Conservation (phyloP, 208 protist genomes). For the Angomonas ambiguus region DNA sequence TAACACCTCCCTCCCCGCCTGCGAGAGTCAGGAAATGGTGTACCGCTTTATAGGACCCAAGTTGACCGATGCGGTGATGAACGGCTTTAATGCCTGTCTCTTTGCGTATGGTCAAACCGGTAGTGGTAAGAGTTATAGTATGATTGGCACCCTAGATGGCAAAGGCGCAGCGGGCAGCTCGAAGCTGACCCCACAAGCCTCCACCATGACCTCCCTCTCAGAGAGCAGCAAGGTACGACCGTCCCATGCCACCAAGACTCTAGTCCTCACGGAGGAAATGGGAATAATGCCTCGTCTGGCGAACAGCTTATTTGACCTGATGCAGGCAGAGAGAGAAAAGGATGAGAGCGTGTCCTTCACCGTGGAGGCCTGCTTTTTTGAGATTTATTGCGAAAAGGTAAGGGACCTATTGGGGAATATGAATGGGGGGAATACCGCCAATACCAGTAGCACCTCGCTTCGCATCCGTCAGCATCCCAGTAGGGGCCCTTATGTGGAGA, state of each 20-base stretch:
- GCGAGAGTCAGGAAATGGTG: constrained; percentile 67
- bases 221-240: neutral
- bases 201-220: neutral
- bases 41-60: constrained; percentile 73
- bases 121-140: constrained; percentile 89
- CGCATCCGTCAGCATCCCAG: constrained; percentile 72
- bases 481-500: constrained; percentile 76
- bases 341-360: constrained; percentile 52
- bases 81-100: constrained; percentile 85
- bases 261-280: constrained; percentile 27
- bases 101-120: constrained; percentile 92
- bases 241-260: neutral
- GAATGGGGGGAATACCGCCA: constrained; percentile 1
- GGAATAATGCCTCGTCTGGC: constrained; percentile 82
- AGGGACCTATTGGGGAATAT: constrained; percentile 53
- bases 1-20: constrained; percentile 22
- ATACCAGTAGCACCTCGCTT: constrained; percentile 22
- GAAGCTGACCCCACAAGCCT: neutral
- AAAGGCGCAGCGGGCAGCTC: neutral
- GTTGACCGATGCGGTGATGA: constrained; percentile 67
- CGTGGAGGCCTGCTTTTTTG: constrained; percentile 77
- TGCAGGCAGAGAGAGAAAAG: constrained; percentile 59
- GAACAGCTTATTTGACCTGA: constrained; percentile 57
- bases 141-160: constrained; percentile 57
- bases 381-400: constrained; percentile 90